Conservation (phyloP, 1,284 basidiomycete species). For the Xerocomus amazonicus region DNA sequence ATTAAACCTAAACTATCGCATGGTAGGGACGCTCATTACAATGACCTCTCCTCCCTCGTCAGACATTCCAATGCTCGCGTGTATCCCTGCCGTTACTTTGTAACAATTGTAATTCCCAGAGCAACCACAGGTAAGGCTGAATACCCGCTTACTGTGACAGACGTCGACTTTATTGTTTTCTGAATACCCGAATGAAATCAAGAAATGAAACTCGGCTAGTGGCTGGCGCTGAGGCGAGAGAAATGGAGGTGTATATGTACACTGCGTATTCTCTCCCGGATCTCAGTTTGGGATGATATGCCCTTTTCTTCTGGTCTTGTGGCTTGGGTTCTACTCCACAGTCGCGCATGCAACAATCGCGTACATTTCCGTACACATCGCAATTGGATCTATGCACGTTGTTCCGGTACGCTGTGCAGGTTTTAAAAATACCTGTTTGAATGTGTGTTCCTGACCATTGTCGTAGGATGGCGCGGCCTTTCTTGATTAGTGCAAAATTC, state of each 20-base stretch:
- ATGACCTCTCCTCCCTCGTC: background rate
- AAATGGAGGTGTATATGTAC: background rate
- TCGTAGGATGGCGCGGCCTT: background rate
- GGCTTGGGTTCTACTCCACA: background rate
- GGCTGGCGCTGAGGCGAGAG: background rate
- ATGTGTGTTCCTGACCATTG: background rate
- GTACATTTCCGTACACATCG: background rate
- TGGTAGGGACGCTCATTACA: background rate
- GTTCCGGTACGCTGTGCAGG: background rate
- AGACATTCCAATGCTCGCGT: background rate
- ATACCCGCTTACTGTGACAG: background rate
- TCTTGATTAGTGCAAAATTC: background rate
- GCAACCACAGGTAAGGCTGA: background rate
- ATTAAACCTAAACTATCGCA: background rate
- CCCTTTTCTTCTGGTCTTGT: background rate
- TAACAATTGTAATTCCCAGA: background rate
- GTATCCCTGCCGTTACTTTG: background rate
- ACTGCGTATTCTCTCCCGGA: background rate
- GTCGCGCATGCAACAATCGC: background rate
- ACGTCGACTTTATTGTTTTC: background rate
- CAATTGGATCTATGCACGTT: background rate
- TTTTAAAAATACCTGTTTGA: background rate
- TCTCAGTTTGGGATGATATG: background rate
- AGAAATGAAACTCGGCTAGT: background rate
- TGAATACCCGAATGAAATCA: background rate